Conservation (phyloP, 1,284 basidiomycete genomes). For the Amylostereum chailletii region DNA sequence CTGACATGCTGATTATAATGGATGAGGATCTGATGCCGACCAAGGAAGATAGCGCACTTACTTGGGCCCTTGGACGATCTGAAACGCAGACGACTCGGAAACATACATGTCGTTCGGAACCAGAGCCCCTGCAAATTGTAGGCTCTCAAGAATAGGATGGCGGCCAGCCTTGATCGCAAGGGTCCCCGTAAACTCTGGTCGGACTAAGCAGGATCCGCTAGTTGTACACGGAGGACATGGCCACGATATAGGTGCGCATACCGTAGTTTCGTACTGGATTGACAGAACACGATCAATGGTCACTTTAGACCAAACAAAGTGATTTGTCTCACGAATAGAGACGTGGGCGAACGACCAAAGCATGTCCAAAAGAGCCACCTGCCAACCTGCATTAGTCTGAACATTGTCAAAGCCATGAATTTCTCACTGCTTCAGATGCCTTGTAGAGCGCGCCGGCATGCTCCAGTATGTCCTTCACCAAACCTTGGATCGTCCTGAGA, state of each 20-base stretch:
- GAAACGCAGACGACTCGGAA: slow-evolving; percentile 74
- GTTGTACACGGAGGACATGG: not conserved
- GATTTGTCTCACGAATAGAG: slow-evolving; percentile 52
- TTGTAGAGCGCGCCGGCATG: slow-evolving; percentile 76
- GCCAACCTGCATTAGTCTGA: not conserved
- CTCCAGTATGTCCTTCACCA: slow-evolving; percentile 55
- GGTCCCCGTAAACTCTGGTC: slow-evolving; percentile 82
- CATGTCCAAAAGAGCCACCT: slow-evolving; percentile 82
- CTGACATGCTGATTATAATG: slow-evolving; percentile 62
- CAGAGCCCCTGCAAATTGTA: slow-evolving; percentile 59
- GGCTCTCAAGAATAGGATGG: slow-evolving; percentile 78
- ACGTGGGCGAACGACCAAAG: slow-evolving; percentile 79
- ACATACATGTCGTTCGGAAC: slow-evolving; percentile 86
- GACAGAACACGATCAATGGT: not conserved
- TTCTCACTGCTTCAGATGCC: slow-evolving; percentile 74
- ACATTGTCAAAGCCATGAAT: not conserved
- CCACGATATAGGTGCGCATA: slow-evolving; percentile 19
- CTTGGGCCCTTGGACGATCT: slow-evolving; percentile 87
- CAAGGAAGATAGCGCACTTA: slow-evolving; percentile 26
- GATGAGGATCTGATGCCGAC: not conserved
- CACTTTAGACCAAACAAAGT: not conserved
- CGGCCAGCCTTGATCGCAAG: slow-evolving; percentile 80
- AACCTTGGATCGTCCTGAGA: slow-evolving; percentile 63
- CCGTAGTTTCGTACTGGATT: slow-evolving; percentile 63
- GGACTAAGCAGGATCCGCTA: slow-evolving; percentile 39